A percentile compares a stretch with the other conserved stretches of the same genome.
These are phyloP conservation scores for Pseudocercospora pini-densiflorae DNA, from an alignment of 2,329 filamentous ascomycete genomes.

Conservation along the genomic window DNA sequence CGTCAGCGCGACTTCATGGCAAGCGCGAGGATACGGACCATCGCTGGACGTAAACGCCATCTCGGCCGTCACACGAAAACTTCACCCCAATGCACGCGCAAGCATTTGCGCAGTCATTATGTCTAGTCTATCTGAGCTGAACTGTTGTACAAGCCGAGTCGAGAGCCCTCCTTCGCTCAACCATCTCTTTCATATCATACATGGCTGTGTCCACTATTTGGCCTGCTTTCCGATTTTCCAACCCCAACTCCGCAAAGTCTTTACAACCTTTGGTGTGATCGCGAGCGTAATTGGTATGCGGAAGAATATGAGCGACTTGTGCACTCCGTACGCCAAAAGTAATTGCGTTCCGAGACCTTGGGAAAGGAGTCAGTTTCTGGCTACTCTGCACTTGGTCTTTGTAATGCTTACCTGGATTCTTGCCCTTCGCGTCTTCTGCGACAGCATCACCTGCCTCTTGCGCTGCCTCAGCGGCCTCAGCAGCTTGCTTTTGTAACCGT, in stretches of 20 bases:
- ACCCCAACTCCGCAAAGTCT: conserved; percentile 82
- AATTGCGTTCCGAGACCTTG: conserved; percentile 80
- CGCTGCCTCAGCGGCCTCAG: conserved; percentile 38
- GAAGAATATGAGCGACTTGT: conserved; percentile 97
- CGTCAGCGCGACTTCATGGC: neutral
- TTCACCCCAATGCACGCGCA: neutral
- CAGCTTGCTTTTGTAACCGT: conserved; percentile 25
- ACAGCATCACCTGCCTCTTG: conserved; percentile 51
- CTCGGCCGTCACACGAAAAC: neutral
- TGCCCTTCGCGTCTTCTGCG: conserved; percentile 23
- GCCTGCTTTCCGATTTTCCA: conserved; percentile 82
- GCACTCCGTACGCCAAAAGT: conserved; percentile 91
- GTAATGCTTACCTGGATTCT: conserved; percentile 23
- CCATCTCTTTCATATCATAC: conserved; percentile 1
- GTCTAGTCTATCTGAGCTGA: conserved; percentile 1
- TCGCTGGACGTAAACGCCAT: neutral
- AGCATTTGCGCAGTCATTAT: neutral
- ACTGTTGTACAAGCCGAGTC: conserved; percentile 20
- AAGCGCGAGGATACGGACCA: neutral
- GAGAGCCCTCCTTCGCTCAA: conserved; percentile 9
- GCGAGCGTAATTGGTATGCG: conserved; percentile 92
- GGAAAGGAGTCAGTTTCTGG: conserved; percentile 18
- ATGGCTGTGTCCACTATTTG: conserved; percentile 11
- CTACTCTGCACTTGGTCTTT: neutral
- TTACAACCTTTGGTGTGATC: conserved; percentile 92